A percentile compares a stretch with the other conserved stretches of the same genome.
Conservation (phyloP, 495 filamentous ascomycete species). For the Penicillium herquei region DNA sequence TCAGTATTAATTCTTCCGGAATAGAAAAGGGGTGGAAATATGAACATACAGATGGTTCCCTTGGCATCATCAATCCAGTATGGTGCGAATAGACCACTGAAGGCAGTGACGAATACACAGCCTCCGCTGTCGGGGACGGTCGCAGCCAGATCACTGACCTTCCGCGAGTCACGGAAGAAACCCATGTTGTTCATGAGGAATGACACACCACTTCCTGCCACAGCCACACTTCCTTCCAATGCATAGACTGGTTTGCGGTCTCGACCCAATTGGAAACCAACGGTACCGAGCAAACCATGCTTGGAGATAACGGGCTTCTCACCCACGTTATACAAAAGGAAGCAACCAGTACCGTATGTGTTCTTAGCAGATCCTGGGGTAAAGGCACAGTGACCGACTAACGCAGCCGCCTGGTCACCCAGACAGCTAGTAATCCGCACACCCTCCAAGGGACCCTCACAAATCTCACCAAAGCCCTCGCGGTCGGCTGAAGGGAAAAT, state of each 20-base stretch:
- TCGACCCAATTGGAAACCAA: slow-evolving; percentile 72
- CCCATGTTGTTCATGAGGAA: slow-evolving; percentile 89
- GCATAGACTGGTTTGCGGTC: slow-evolving; percentile 77
- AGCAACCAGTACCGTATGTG: slow-evolving; percentile 95
- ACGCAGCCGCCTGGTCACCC: slow-evolving; percentile 87
- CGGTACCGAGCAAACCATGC: slow-evolving; percentile 83
- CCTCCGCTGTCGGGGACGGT: slow-evolving; percentile 88
- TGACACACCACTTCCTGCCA: slow-evolving; percentile 85
- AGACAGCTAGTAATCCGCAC: slow-evolving; percentile 83
- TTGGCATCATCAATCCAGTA: slow-evolving; percentile 98
- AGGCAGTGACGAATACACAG: slow-evolving; percentile 92
- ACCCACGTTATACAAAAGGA: slow-evolving; percentile 92
- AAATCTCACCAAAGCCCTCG: slow-evolving; percentile 69
- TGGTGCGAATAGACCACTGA: slow-evolving; percentile 94
- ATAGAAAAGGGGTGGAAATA: neutral
- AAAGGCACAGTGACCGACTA: slow-evolving; percentile 92
- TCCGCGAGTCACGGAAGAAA: slow-evolving; percentile 72
- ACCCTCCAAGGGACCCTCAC: slow-evolving; percentile 66
- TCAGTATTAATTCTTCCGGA: slow-evolving; percentile 5
- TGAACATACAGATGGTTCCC: slow-evolving; percentile 74
- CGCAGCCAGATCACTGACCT: slow-evolving; percentile 79
- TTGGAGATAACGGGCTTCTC: slow-evolving; percentile 86
- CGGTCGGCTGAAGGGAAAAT: slow-evolving; percentile 85
- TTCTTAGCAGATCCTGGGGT: slow-evolving; percentile 87
- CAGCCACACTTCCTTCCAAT: slow-evolving; percentile 88